These are phyloP conservation scores for Oryza glumipatula DNA, from an alignment of 176 grass and related monocot species.

Conservation along the genomic window DNA sequence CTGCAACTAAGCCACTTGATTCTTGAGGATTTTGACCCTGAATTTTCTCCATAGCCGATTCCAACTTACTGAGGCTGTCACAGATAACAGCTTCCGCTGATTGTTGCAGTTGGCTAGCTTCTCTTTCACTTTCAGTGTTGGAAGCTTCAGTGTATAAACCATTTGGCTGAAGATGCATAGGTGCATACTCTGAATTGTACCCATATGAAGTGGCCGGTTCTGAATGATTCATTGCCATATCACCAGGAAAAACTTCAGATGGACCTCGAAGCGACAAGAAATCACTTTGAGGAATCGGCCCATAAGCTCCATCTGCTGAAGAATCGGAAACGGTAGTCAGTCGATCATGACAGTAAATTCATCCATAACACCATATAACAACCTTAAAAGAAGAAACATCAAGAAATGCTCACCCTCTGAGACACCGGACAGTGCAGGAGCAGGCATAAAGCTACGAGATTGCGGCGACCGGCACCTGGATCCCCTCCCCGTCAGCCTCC, in stretches of 20 bases:
- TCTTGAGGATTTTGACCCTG: conserved; percentile 21
- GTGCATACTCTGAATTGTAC: conserved; percentile 18
- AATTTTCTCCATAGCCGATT: conserved; percentile 15
- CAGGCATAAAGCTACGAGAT: not conserved
- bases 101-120: conserved; percentile 16
- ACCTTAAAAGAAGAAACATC: conserved; percentile 28
- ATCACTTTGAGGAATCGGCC: conserved; percentile 33
- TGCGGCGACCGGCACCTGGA: conserved; percentile 18
- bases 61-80: conserved; percentile 3
- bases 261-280: conserved; percentile 41
- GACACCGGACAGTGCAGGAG: conserved; percentile 34
- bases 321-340: conserved; percentile 11
- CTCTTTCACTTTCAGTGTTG: conserved; percentile 16
- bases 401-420: conserved; percentile 38
- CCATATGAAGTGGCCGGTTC: conserved; percentile 32
- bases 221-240: conserved; percentile 31
- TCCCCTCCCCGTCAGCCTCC: conserved; percentile 30
- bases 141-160: conserved; percentile 9
- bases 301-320: conserved; percentile 22
- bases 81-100: not conserved
- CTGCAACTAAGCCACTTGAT: conserved; percentile 3
- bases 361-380: not conserved
- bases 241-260: conserved; percentile 6
- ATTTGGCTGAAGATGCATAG: conserved; percentile 5
- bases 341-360: conserved; percentile 16